These are phyloP conservation scores for Pleurotus platypus DNA, from an alignment of 768 basidiomycete genomes.

Conservation along the genomic window DNA sequence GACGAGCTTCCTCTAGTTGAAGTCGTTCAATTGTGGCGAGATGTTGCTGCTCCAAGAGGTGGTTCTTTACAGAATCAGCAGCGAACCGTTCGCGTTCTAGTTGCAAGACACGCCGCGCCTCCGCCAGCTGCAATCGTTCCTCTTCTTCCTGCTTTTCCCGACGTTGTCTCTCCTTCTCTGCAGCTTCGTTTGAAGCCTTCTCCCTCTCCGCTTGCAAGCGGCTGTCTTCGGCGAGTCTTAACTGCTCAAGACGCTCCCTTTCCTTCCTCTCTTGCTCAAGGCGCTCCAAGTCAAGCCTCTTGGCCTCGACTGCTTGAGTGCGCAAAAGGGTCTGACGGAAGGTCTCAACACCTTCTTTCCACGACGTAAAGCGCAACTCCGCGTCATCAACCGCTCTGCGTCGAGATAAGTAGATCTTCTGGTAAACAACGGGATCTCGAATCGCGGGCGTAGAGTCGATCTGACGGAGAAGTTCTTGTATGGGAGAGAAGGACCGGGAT, in stretches of 20 bases:
- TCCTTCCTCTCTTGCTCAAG: slow-evolving; percentile 15
- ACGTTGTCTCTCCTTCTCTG: slow-evolving; percentile 13
- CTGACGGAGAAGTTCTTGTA: slow-evolving; percentile 49
- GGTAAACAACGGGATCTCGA: slow-evolving; percentile 40
- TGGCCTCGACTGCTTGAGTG: slow-evolving; percentile 36
- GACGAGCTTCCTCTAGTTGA: slow-evolving; percentile 1
- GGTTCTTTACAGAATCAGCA: slow-evolving; percentile 2
- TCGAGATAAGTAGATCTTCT: slow-evolving; percentile 46
- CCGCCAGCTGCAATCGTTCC: slow-evolving; percentile 19
- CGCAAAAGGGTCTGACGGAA: slow-evolving; percentile 38
- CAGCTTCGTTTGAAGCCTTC: slow-evolving; percentile 13
- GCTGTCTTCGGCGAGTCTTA: slow-evolving; percentile 14
- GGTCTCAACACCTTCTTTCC: slow-evolving; percentile 40
- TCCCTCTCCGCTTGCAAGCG: slow-evolving; percentile 14
- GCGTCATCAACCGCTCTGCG: slow-evolving; percentile 47
- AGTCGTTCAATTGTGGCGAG: slow-evolving; percentile 2
- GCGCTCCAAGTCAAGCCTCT: slow-evolving; percentile 34
- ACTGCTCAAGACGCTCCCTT: slow-evolving; percentile 8
- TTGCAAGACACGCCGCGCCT: slow-evolving; percentile 12
- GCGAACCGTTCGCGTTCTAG: slow-evolving; percentile 12
- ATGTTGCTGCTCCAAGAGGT: slow-evolving; percentile 2
- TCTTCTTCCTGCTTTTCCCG: slow-evolving; percentile 5
- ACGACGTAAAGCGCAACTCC: slow-evolving; percentile 43
- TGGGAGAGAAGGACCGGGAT: slow-evolving; percentile 45
- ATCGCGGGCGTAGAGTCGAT: slow-evolving; percentile 49